Evolutionary conservation across 495 filamentous ascomycete genomes (phyloP).

Genomic region (Penicillium herquei): DNA sequence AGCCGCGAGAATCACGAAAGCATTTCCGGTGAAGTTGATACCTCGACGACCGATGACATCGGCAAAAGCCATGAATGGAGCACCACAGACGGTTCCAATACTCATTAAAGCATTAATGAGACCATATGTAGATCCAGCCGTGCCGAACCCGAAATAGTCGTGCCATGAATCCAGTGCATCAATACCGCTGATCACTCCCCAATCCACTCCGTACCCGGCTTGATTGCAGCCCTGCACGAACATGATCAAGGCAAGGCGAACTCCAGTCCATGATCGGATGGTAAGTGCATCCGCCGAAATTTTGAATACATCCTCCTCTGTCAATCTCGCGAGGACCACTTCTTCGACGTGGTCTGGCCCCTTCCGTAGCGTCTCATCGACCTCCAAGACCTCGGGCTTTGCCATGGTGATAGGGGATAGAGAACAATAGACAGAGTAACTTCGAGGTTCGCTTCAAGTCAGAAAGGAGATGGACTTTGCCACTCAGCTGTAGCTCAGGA

Average conservation of each 20-base stretch:
- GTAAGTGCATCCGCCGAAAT: constrained; percentile 30
- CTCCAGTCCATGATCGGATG: constrained; percentile 31
- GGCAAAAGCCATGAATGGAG: constrained; percentile 35
- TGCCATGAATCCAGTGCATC: constrained; percentile 34
- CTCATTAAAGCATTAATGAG: constrained; percentile 40
- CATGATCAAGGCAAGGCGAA: constrained; percentile 37
- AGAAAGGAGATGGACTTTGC: too few species aligned
- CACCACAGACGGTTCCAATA: constrained; percentile 37
- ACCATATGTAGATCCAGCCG: constrained; percentile 28
- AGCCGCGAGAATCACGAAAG: constrained; percentile 34
- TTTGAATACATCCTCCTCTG: constrained; percentile 38
- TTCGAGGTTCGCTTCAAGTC: too few species aligned
- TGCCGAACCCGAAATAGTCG: constrained; percentile 29
- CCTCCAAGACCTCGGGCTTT: background rate
- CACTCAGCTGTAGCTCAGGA: too few species aligned
- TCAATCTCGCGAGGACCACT: constrained; percentile 33
- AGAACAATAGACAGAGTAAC: background rate
- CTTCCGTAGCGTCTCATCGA: constrained; percentile 12
- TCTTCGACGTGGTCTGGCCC: constrained; percentile 32
- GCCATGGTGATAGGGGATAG: background rate
- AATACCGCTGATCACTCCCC: constrained; percentile 42
- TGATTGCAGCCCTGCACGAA: constrained; percentile 42
- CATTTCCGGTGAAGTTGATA: constrained; percentile 40
- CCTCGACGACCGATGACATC: constrained; percentile 42
- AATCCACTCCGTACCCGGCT: constrained; percentile 44